phyloP scores from a whole-genome alignment of 192 early-diverging fungal species.

The Oehlia diaphana region DNA sequence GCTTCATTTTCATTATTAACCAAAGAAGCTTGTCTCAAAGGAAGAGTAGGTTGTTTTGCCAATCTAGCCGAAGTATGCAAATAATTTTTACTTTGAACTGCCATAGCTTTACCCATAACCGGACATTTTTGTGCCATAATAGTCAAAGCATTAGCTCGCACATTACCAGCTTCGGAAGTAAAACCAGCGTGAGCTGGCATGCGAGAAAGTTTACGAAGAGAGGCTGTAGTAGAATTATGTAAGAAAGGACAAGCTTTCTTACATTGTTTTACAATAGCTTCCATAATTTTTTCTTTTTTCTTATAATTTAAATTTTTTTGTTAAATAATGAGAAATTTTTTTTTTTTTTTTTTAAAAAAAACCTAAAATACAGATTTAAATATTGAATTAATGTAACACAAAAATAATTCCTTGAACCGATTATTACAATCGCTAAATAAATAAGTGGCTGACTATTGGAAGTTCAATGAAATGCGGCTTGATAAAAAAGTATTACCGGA shows the following conservation, averaged over 20 bases:
- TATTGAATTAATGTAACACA: no score
- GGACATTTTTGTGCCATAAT: slow-evolving; percentile 71
- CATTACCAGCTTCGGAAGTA: slow-evolving; percentile 9
- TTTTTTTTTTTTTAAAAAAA: no score
- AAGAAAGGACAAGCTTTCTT: slow-evolving; percentile 76
- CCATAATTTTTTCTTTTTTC: slow-evolving; percentile 32
- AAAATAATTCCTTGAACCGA: no score
- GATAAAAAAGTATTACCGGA: no score
- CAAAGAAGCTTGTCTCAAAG: slow-evolving; percentile 37
- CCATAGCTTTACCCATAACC: slow-evolving; percentile 76
- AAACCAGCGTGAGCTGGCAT: slow-evolving; percentile 36
- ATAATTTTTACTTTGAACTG: slow-evolving; percentile 50
- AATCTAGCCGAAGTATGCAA: slow-evolving; percentile 40
- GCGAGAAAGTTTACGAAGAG: slow-evolving; percentile 61
- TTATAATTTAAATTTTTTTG: no score
- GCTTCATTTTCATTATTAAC: slow-evolving; percentile 35
- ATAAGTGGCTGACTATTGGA: no score
- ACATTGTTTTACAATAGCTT: slow-evolving; percentile 39
- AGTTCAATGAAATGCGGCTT: no score
- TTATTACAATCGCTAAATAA: no score
- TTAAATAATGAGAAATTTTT: no score
- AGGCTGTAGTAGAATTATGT: slow-evolving; percentile 65
- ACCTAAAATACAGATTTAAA: no score
- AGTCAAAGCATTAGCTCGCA: slow-evolving; percentile 46
- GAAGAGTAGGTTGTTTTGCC: slow-evolving; percentile 36